phyloP scores from a whole-genome alignment of 345 rosid species.

The Eucalyptus curtisii region DNA sequence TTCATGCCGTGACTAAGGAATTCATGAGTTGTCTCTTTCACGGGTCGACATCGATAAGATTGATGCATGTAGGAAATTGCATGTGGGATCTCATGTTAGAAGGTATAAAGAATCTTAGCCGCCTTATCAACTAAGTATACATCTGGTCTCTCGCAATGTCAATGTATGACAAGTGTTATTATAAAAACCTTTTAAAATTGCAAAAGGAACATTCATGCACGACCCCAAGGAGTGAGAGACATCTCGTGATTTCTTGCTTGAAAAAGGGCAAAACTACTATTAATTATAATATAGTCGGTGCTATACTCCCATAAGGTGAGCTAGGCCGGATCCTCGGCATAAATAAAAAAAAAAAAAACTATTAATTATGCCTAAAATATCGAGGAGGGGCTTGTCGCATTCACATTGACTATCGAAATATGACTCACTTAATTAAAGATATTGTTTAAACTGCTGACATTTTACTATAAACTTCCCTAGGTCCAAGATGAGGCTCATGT shows the following conservation, averaged over 20 bases:
- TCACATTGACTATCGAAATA: background rate
- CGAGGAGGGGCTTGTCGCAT: background rate
- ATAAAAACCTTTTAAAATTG: background rate
- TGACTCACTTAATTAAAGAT: background rate
- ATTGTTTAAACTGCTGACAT: rapidly evolving
- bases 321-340: too few species aligned
- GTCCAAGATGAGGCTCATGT: background rate
- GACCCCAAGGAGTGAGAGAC: background rate
- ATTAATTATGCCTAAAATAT: background rate
- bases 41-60: background rate
- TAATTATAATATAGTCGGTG: background rate
- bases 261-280: background rate
- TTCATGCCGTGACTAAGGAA: background rate
- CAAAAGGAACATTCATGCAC: background rate
- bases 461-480: background rate
- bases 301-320: too few species aligned
- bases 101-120: background rate
- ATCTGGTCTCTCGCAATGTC: background rate
- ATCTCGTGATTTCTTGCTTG: background rate
- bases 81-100: background rate
- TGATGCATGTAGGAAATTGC: background rate
- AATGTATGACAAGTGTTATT: background rate
- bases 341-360: background rate
- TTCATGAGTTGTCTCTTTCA: background rate
- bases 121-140: background rate